Percentiles rank a stretch among this genome's conserved stretches.
Evolutionary conservation across 768 basidiomycete species (phyloP).

Genomic region (Hericium coralloides): DNA sequence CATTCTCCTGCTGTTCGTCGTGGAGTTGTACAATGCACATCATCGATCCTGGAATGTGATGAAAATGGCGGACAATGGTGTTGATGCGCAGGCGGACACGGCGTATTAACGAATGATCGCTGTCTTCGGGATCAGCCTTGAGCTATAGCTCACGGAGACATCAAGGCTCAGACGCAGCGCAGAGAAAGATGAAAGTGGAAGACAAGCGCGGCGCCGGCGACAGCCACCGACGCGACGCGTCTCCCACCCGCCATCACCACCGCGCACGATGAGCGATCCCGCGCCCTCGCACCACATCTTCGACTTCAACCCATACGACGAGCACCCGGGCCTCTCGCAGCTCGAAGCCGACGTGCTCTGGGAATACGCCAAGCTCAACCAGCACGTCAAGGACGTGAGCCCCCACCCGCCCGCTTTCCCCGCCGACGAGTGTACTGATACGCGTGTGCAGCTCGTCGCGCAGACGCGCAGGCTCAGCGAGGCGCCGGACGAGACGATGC

Average conservation of each 20-base stretch:
- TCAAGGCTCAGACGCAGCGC: too few relatives aligned
- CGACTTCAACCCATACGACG: constrained; percentile 62
- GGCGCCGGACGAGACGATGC: constrained; percentile 68
- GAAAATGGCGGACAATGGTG: too few relatives aligned
- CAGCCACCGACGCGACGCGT: neutral
- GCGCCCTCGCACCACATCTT: constrained; percentile 29
- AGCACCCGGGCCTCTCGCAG: constrained; percentile 54
- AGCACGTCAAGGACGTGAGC: constrained; percentile 69
- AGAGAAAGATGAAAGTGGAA: neutral
- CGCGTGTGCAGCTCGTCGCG: constrained; percentile 40
- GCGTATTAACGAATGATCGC: too few relatives aligned
- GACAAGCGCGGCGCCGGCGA: neutral
- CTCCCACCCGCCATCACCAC: neutral
- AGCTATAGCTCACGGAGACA: too few relatives aligned
- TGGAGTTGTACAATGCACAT: too few relatives aligned
- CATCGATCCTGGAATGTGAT: too few relatives aligned
- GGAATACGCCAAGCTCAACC: constrained; percentile 86
- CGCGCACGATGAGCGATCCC: constrained; percentile 2
- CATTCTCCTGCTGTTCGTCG: too few relatives aligned
- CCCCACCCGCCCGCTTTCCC: neutral
- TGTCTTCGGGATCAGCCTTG: too few relatives aligned
- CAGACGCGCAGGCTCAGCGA: constrained; percentile 65
- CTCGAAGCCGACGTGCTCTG: constrained; percentile 78
- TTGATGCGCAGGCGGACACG: too few relatives aligned
- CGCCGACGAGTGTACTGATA: neutral